A percentile compares a stretch with the other conserved stretches of the same genome.
These are phyloP conservation scores for Yarrowia osloensis DNA, from an alignment of 805 yeast species.

Conservation along the genomic window DNA sequence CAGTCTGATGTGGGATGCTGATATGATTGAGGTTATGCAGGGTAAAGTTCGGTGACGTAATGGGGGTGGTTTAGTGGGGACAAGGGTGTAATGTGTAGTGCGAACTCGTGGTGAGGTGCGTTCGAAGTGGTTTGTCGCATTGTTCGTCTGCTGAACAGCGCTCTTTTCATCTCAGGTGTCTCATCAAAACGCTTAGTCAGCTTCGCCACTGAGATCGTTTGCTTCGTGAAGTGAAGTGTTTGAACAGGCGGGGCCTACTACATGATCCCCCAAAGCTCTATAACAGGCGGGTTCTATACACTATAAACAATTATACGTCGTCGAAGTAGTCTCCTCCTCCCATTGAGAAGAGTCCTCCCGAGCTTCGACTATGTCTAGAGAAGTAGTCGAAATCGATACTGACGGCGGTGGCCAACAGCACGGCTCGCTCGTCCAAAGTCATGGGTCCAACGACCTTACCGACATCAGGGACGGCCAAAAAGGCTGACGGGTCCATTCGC, in stretches of 20 bases:
- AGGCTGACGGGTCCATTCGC: slow-evolving; percentile 71
- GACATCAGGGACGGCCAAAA: slow-evolving; percentile 57
- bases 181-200: not conserved
- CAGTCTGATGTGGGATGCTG: not conserved
- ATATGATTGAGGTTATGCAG: slow-evolving; percentile 18
- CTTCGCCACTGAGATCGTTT: not conserved
- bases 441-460: slow-evolving; percentile 49
- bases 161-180: too few species aligned
- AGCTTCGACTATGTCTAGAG: slow-evolving; percentile 79
- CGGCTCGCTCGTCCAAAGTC: slow-evolving; percentile 80
- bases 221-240: too few species aligned
- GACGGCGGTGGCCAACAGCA: slow-evolving; percentile 81
- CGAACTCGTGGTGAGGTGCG: too few species aligned
- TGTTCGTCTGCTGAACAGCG: too few species aligned
- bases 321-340: slow-evolving; percentile 44
- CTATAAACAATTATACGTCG: not conserved
- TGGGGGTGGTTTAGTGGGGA: not conserved
- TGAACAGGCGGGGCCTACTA: too few species aligned
- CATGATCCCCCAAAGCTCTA: too few species aligned
- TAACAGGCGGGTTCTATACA: too few species aligned
- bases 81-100: too few species aligned
- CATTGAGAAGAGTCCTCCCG: slow-evolving; percentile 36
- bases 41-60: not conserved
- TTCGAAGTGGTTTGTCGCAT: too few species aligned
- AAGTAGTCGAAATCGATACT: slow-evolving; percentile 95